Conservation (phyloP, 768 basidiomycete species). For the Steccherinum ochraceum region DNA sequence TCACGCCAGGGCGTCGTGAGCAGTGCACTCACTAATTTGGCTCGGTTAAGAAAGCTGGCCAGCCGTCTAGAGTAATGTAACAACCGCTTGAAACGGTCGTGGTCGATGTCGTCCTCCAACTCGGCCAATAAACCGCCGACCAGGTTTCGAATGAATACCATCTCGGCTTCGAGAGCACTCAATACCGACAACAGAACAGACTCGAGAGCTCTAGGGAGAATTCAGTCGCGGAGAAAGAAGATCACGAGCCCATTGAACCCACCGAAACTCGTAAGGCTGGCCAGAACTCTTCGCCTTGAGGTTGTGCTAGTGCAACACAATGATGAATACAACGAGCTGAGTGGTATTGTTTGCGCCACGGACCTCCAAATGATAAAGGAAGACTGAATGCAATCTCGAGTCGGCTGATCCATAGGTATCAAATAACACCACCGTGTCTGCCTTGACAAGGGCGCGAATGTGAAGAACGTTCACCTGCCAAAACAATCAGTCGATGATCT, state of each 20-base stretch:
- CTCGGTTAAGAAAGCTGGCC: constrained; percentile 85
- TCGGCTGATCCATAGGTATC: constrained; percentile 87
- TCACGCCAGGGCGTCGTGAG: constrained; percentile 1
- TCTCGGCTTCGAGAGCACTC: constrained; percentile 91
- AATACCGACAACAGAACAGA: constrained; percentile 88
- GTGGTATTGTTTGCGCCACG: constrained; percentile 11
- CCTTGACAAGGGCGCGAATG: constrained; percentile 91
- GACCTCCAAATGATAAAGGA: constrained; percentile 84
- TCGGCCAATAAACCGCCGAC: constrained; percentile 88
- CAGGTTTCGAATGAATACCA: constrained; percentile 89
- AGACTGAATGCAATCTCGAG: constrained; percentile 80
- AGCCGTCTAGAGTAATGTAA: constrained; percentile 89
- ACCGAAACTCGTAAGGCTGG: constrained; percentile 88
- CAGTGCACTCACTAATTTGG: constrained; percentile 55
- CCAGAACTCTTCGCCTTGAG: constrained; percentile 64
- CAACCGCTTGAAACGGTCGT: constrained; percentile 87
- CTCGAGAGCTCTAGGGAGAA: constrained; percentile 86
- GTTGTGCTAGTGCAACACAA: constrained; percentile 54
- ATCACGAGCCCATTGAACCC: constrained; percentile 14
- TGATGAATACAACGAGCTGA: constrained; percentile 6
- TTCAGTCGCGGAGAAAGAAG: too few species aligned
- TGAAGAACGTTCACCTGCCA: constrained; percentile 88
- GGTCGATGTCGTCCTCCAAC: constrained; percentile 92
- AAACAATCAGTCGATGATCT: constrained; percentile 1
- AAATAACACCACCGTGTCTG: constrained; percentile 86